A percentile compares a stretch with the other conserved stretches of the same genome.
Evolutionary conservation across 225 moss, liverwort and hornwort species (phyloP).

Genomic region (Sphagnum tenellum): DNA sequence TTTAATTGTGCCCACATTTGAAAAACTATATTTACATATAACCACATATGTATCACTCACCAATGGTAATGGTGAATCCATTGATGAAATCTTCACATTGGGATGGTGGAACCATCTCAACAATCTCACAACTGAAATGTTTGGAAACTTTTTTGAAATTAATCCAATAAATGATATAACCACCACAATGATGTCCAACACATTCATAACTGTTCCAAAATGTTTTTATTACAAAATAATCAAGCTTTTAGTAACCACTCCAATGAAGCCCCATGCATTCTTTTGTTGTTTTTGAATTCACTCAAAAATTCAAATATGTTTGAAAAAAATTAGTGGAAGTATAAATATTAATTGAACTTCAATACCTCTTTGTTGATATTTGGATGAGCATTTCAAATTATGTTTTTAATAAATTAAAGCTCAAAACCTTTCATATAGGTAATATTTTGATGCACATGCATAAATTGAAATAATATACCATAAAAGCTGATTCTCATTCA

Average conservation of each 20-base stretch:
- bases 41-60: too few relatives aligned
- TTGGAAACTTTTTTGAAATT: conserved; percentile 34
- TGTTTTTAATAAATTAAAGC: background rate
- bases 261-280: too few relatives aligned
- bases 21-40: too few relatives aligned
- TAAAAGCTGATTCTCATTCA: too few relatives aligned
- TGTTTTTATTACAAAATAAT: background rate
- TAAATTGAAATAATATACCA: too few relatives aligned
- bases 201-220: conserved; percentile 58
- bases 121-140: conserved; percentile 65
- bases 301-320: too few relatives aligned
- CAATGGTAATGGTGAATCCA: conserved; percentile 11
- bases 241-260: too few relatives aligned
- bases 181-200: conserved; percentile 48
- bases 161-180: conserved; percentile 35
- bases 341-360: too few relatives aligned
- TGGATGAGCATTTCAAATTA: background rate
- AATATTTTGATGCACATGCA: background rate
- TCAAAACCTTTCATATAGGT: background rate
- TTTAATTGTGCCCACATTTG: too few relatives aligned
- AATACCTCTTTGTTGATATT: background rate
- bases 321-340: too few relatives aligned
- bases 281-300: too few relatives aligned
- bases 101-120: conserved; percentile 68
- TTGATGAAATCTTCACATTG: conserved; percentile 24